Evolutionary conservation across 2,329 filamentous ascomycete species (phyloP), one percentile per base, ranked within the genome.

Genomic region (Talaromyces atroroseus): DNA sequence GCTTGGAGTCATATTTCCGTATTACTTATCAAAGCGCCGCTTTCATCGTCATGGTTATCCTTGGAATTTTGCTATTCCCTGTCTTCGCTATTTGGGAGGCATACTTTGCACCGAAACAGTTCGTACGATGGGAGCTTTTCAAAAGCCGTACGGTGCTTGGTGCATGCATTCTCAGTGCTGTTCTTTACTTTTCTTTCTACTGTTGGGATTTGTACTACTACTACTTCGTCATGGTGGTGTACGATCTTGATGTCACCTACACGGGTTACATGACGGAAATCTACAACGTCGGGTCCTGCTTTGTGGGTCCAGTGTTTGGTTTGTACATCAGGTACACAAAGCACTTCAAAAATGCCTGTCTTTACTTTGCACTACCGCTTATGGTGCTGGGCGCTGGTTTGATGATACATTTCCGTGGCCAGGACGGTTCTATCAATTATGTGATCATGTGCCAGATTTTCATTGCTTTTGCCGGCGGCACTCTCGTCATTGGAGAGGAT

Each of bases 361-460:
- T 81, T 5, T 80, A 69, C 64, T 79, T 81, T 54, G 80, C 75
- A 16, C 66, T 81, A 1, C 80, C 80, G 0, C 61, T 82, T 1
- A 76, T 75, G 57, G 71, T 81, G 14, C 71, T 83, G 0, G 80
- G 78, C 1, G 74, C 78, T 0, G 80, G 79, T 0, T 69, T 83
- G 8, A 80, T 83, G 78, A 79, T 83, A 58, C 68, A 80, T 47
- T 83, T 82, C 72, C 78, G 81, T 12, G 74, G 77, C 46, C 71
- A 78, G 3, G 70, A 76, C 32, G 69, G 75, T 11, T 68, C 74
- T 23, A 74, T 82, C 23, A 72, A 76, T 34, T 81, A 78, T 66
- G 65, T 83, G 8, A 68, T 82, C 56, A 78, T 82, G 75, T 80
- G 77, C 58, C 80, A 82, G 62, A 76, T 83, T 56, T 76, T 83